Evolutionary conservation across 805 yeast genomes (phyloP), one percentile per base, ranked within the genome.

Genomic region (Maudiozyma pseudohumilis): DNA sequence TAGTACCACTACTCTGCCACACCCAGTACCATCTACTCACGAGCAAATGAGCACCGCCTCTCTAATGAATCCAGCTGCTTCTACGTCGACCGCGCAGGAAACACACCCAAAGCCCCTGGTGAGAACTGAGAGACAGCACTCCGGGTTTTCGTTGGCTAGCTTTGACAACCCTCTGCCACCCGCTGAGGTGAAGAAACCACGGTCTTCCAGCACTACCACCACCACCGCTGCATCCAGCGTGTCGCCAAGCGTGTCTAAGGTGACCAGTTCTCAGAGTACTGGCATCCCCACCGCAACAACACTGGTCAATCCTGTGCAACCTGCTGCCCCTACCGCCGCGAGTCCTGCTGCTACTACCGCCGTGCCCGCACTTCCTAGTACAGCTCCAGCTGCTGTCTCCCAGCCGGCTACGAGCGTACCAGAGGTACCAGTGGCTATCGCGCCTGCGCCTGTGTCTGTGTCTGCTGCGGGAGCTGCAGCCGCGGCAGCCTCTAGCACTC

Each of bases 141-240:
- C 44, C 24, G 55, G 56, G 9, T 44, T 53, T 31, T 53, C 59
- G 2, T 48, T 55, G 12, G 56, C 59, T 10, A 55, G 53, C 40
- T 50, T 54, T 18, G 57, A 52, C 42, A 55, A 55, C 32, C 61
- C 58, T 12, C 29, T 53, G 25, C 60, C 56, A 4, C 45, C 49
- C 23, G 4, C 22, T 8, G 23, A 29, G 12, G 23, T 17, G 16
- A 28, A 28, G 12, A 28, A 20, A 29, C n/a, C 6, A 19, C 15
- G 23, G 12, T 19, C n/a, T 18, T 15, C 32, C n/a, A 29, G 32
- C 12, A 17, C 10, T 19, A 29, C 23, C n/a, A 28, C 31, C n/a
- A 16, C 12, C 19, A 6, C 36, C 9, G 30, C 23, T 25, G 37
- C 39, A 18, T 33, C 37, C 10, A 17, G 15, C 21, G 24, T 16